Evolutionary conservation across 257 asterid genomes (phyloP).

Genomic region (Asclepias syriaca): DNA sequence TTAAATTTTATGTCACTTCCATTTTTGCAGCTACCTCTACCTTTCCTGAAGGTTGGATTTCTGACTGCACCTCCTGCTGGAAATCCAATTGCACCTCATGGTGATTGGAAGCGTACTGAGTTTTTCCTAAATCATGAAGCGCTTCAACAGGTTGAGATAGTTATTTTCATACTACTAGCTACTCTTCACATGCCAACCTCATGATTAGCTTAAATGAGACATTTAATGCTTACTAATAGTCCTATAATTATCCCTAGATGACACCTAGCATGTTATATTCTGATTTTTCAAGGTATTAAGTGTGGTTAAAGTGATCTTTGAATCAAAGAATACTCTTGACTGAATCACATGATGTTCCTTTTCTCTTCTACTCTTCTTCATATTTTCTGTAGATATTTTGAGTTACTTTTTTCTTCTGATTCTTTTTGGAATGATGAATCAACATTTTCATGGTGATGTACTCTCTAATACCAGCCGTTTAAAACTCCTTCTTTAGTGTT

Average conservation of each 20-base stretch:
- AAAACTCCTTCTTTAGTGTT: neutral
- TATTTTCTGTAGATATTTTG: neutral
- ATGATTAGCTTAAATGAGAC: neutral
- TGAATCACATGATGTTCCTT: neutral
- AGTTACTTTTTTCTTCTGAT: neutral
- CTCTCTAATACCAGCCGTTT: neutral
- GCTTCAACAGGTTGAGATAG: slow-evolving; percentile 67
- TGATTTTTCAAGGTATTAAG: neutral
- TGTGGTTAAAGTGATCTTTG: neutral
- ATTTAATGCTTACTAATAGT: neutral
- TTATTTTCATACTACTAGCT: neutral
- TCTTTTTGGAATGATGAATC: neutral
- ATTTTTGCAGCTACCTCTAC: slow-evolving; percentile 85
- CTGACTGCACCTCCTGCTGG: slow-evolving; percentile 92
- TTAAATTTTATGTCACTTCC: neutral
- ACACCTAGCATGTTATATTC: neutral
- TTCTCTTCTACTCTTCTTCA: neutral
- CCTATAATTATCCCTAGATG: neutral
- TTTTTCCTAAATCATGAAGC: slow-evolving; percentile 87
- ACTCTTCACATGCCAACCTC: neutral
- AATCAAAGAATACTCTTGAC: neutral
- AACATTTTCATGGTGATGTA: neutral
- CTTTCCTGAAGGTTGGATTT: slow-evolving; percentile 86
- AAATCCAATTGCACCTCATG: slow-evolving; percentile 82
- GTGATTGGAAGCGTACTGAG: slow-evolving; percentile 85